These are phyloP conservation scores for Pleurotus tuber-regium DNA, from an alignment of 768 basidiomycete genomes.

Conservation along the genomic window DNA sequence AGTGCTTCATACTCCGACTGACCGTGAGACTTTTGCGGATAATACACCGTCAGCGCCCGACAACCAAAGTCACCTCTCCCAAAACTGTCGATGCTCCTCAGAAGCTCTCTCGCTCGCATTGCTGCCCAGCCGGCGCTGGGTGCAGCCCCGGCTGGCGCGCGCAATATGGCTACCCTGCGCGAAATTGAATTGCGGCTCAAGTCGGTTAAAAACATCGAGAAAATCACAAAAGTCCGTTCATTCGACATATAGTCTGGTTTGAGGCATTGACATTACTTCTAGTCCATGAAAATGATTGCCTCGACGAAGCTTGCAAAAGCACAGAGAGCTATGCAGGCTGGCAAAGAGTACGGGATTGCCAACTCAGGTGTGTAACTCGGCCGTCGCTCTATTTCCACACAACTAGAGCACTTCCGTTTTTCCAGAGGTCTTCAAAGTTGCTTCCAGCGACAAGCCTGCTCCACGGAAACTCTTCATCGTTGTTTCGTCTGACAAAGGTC, in stretches of 20 bases:
- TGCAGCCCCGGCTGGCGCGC: conserved; percentile 51
- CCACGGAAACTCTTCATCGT: conserved; percentile 89
- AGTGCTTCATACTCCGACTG: conserved; percentile 21
- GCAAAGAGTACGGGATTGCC: conserved; percentile 90
- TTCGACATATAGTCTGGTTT: conserved; percentile 11
- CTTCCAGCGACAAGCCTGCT: conserved; percentile 62
- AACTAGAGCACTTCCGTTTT: not conserved
- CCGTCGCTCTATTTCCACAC: conserved; percentile 10
- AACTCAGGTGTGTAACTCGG: conserved; percentile 67
- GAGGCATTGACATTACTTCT: conserved; percentile 17
- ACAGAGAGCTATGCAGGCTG: conserved; percentile 87
- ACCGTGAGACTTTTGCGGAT: conserved; percentile 30
- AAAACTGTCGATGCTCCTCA: conserved; percentile 43
- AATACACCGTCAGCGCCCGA: conserved; percentile 43
- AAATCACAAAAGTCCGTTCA: conserved; percentile 90
- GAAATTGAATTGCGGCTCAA: conserved; percentile 96
- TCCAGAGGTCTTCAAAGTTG: conserved; percentile 85
- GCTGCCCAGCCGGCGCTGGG: conserved; percentile 33
- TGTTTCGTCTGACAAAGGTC: conserved; percentile 97
- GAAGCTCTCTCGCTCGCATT: conserved; percentile 41
- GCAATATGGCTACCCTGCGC: conserved; percentile 96
- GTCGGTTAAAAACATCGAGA: conserved; percentile 97
- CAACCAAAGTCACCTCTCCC: conserved; percentile 17
- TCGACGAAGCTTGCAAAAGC: conserved; percentile 96
- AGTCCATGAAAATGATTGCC: conserved; percentile 99